These are phyloP conservation scores for Elsinoe perseae DNA, from an alignment of 2,329 filamentous ascomycete genomes.

Conservation along the genomic window DNA sequence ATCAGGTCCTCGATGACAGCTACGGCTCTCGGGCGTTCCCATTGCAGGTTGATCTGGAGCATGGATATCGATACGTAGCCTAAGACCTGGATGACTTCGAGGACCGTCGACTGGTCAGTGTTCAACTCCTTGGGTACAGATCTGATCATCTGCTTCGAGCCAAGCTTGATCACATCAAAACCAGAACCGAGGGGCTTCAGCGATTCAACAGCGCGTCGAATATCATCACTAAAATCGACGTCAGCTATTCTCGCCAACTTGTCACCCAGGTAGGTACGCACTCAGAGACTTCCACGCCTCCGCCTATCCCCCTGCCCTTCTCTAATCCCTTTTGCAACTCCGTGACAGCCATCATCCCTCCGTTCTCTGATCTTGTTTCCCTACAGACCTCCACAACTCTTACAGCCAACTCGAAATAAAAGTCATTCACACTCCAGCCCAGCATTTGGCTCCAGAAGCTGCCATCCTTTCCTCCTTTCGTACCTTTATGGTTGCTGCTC, in stretches of 20 bases:
- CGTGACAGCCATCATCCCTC: constrained; percentile 75
- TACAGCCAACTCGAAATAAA: constrained; percentile 97
- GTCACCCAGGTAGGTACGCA: constrained; percentile 26
- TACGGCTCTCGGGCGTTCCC: constrained; percentile 75
- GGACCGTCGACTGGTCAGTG: constrained; percentile 82
- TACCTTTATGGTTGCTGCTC: constrained; percentile 33
- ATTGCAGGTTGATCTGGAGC: constrained; percentile 76
- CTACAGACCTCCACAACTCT: constrained; percentile 88
- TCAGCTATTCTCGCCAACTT: constrained; percentile 1
- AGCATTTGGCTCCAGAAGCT: constrained; percentile 91
- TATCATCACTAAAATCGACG: constrained; percentile 59
- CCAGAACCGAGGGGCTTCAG: constrained; percentile 80
- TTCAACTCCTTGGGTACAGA: constrained; percentile 93
- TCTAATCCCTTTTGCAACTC: constrained; percentile 73
- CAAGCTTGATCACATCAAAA: constrained; percentile 77
- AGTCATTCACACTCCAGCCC: constrained; percentile 88
- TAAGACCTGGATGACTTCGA: constrained; percentile 83
- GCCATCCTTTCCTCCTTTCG: constrained; percentile 41
- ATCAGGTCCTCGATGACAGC: constrained; percentile 88
- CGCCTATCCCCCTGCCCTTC: constrained; percentile 66
- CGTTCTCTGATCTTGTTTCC: constrained; percentile 80
- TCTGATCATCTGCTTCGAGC: constrained; percentile 77
- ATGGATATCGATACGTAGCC: constrained; percentile 87
- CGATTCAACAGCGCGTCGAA: constrained; percentile 79
- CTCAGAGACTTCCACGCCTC: constrained; percentile 73